Base-by-base conservation (phyloP, 2,329 filamentous ascomycete genomes). In the Colletotrichum lentis region DNA sequence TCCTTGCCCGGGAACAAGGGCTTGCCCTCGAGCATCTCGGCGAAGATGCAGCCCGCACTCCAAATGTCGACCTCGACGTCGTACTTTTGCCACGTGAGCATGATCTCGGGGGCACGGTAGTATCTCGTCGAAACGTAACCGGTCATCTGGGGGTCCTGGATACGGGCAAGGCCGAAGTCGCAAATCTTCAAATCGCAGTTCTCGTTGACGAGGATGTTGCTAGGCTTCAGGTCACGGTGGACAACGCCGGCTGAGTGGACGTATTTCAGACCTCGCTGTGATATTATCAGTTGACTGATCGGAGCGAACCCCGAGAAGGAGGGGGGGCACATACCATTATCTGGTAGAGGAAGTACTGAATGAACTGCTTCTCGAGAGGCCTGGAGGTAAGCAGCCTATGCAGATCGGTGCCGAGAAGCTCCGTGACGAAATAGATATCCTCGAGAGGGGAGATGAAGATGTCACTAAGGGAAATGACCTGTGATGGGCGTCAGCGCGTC, bases 31-130 rank as follows among this genome's bases (percentile, higher is more conserved):
- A 99, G 87, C 96, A 99, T 99, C 83, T 99, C 96, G 49, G 96
- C 96, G 75, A 99, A 98, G 78, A 99, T 99, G 82, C 96, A 99
- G 69, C 96, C 96, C 20, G 95, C 95, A 78, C 96, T 98, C 96
- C 96, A 99, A 78, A 99, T 97, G 79, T 99, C 96, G 67, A 99
- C 96, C 83, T 98, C 96, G 55, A 98, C 90, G 74, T 99, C 96
- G 82, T 99, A 99, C 84, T 99, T 99, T 85, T 99, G 96, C 96
- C 96, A 99, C 72, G 96, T 98, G 78, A 99, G 93, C 96, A 99
- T 99, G 78, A 99, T 99, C 81, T 99, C 96, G 20, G 96, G 96
- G 10, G 96, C 96, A 76, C 96, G 90, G 86, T 99, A 99, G 86
- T 99, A 99, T 85, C 96, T 87, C 70, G 96, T 99, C 55, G 96